Conservation (phyloP, 176 grass and related monocot species). For the Hordeum vulgare region DNA sequence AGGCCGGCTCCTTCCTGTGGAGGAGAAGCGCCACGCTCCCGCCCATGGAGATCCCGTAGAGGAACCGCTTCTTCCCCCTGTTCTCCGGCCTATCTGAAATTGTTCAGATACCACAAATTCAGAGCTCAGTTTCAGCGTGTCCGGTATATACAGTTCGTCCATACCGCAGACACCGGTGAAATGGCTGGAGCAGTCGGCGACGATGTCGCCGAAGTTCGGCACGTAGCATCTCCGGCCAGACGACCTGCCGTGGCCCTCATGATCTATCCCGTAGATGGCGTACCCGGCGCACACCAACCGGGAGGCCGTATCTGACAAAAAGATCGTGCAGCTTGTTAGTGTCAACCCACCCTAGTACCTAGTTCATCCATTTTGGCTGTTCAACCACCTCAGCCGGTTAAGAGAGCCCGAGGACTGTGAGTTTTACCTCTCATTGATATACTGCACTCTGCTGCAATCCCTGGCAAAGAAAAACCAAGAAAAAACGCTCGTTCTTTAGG, state of each 20-base stretch:
- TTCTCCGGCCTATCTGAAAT: conserved; percentile 52
- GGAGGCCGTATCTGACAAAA: conserved; percentile 38
- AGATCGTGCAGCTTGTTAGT: not conserved
- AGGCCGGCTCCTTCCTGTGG: conserved; percentile 39
- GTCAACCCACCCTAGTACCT: too few relatives aligned
- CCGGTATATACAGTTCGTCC: not conserved
- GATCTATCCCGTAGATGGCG: conserved; percentile 57
- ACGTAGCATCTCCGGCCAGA: conserved; percentile 51
- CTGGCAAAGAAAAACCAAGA: conserved; percentile 5
- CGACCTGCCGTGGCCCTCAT: conserved; percentile 72
- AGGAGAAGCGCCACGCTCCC: conserved; percentile 46
- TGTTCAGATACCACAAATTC: not conserved
- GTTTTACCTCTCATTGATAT: conserved; percentile 50
- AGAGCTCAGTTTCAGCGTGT: not conserved
- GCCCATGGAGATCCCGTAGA: conserved; percentile 55
- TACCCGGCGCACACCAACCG: conserved; percentile 45
- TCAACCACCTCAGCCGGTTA: not conserved
- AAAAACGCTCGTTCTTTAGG: not conserved
- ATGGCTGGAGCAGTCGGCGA: conserved; percentile 43
- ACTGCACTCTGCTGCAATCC: conserved; percentile 59
- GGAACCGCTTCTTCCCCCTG: conserved; percentile 44
- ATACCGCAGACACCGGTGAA: conserved; percentile 58
- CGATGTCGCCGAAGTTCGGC: conserved; percentile 29
- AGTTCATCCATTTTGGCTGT: too few relatives aligned
- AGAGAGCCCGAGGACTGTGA: not conserved